Evolutionary conservation across 2,329 filamentous ascomycete species (phyloP), one percentile per base, ranked within the genome.

Genomic region (Orbilia javanica): DNA sequence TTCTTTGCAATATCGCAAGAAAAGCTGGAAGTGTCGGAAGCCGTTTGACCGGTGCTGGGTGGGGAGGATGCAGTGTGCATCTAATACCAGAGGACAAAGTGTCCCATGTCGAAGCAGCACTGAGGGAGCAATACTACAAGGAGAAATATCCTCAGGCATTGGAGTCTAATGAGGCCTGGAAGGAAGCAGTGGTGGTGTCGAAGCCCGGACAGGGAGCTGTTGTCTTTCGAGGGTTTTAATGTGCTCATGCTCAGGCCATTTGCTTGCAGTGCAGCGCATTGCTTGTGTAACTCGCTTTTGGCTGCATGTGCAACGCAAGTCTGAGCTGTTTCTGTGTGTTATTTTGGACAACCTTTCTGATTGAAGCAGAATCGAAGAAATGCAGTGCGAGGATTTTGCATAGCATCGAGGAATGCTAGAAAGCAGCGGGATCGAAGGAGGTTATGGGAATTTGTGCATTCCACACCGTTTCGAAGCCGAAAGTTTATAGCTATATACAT

Each of bases 11-110:
- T 44, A 91, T 98, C 80, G 94, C 94, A 0, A 88, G 90, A 29
- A 87, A 86, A 15, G 92, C 92, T 0, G 96, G 96, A 1, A 90
- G 92, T 18, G 94, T 93, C 83, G 96, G 95, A 29, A 94, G 92
- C 81, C 87, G 95, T 27, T 85, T 97, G 81, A 98, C 95, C 0
- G 96, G 96, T 44, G 96, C 96, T 0, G 96, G 96, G 2, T 99
- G 96, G 96, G 96, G 96, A 79, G 96, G 96, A 1, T 98, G 96
- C 85, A 96, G 90, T 78, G 95, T 99, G 73, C 96, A 99, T 85
- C 88, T 99, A 72, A 92, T 98, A 65, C 92, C 95, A 0, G 92
- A 90, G 73, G 89, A 93, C 82, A 95, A 92, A 84, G 92, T 97
- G 0, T 90, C 91, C 4, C 89, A 86, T 27, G 92, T 99, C 22